phyloP scores from a whole-genome alignment of 2,329 filamentous ascomycete species.

The Geosmithia morbida region DNA sequence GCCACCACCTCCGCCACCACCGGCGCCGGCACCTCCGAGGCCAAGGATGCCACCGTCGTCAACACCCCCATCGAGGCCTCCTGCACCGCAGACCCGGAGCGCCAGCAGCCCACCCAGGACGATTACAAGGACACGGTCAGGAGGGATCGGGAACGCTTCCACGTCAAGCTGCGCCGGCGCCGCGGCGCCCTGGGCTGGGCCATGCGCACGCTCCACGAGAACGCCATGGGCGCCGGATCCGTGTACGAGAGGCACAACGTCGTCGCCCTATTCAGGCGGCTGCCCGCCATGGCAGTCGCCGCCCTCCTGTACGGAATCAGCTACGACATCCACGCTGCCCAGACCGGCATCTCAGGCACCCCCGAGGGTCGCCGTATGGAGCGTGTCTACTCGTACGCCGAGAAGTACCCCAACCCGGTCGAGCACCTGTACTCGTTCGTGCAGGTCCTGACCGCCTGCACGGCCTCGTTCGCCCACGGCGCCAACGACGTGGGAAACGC shows the following conservation, averaged over 20 bases:
- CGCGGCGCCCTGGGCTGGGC: slow-evolving; percentile 58
- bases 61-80: slow-evolving; percentile 16
- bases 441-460: slow-evolving; percentile 33
- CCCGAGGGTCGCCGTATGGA: slow-evolving; percentile 40
- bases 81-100: slow-evolving; percentile 20
- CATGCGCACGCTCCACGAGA: slow-evolving; percentile 49
- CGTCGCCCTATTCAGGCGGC: slow-evolving; percentile 24
- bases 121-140: slow-evolving; percentile 23
- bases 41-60: not conserved
- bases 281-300: slow-evolving; percentile 41
- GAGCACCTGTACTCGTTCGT: slow-evolving; percentile 34
- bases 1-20: not conserved
- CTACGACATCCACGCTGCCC: slow-evolving; percentile 7
- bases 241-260: slow-evolving; percentile 60
- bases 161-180: slow-evolving; percentile 43
- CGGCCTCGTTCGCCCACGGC: slow-evolving; percentile 33
- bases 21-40: not conserved
- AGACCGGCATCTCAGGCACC: slow-evolving; percentile 41
- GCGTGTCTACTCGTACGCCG: slow-evolving; percentile 30
- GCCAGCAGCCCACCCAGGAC: slow-evolving; percentile 21
- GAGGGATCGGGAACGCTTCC: slow-evolving; percentile 10
- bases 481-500: slow-evolving; percentile 25
- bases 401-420: slow-evolving; percentile 36
- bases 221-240: slow-evolving; percentile 5
- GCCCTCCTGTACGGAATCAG: slow-evolving; percentile 18